These are phyloP conservation scores for Panaeolus cyanescens DNA, from an alignment of 768 basidiomycete genomes.

Conservation along the genomic window DNA sequence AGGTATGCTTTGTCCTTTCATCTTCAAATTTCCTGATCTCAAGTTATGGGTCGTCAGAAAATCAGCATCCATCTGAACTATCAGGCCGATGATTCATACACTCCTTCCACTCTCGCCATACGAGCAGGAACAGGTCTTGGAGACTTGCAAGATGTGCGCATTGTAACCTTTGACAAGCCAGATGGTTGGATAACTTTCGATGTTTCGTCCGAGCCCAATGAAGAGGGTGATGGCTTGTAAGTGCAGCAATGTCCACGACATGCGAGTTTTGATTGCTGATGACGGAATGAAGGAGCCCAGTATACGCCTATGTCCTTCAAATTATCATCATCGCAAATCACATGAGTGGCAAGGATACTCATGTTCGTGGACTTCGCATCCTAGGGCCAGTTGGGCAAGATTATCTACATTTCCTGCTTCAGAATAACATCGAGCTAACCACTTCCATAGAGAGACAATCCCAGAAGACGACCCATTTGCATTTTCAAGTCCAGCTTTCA, in stretches of 20 bases:
- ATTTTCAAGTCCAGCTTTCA: slow-evolving; percentile 65
- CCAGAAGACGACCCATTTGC: slow-evolving; percentile 72
- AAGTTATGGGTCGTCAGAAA: slow-evolving; percentile 59
- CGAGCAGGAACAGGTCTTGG: slow-evolving; percentile 90
- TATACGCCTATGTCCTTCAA: slow-evolving; percentile 89
- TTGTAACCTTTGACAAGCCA: slow-evolving; percentile 86
- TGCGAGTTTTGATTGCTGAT: not conserved
- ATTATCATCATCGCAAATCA: slow-evolving; percentile 91
- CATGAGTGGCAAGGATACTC: slow-evolving; percentile 98
- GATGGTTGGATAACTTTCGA: slow-evolving; percentile 94
- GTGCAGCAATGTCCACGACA: slow-evolving; percentile 28
- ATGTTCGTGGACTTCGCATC: slow-evolving; percentile 89
- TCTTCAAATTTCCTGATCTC: not conserved
- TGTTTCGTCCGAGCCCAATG: slow-evolving; percentile 75
- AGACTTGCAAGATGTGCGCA: slow-evolving; percentile 90
- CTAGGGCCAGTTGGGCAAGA: slow-evolving; percentile 81
- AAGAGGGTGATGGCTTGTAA: slow-evolving; percentile 80
- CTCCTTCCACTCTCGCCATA: slow-evolving; percentile 87
- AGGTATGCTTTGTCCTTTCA: slow-evolving; percentile 47
- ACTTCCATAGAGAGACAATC: slow-evolving; percentile 38
- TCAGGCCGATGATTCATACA: slow-evolving; percentile 92
- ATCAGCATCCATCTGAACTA: slow-evolving; percentile 82
- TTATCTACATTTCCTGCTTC: slow-evolving; percentile 7
- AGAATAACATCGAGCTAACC: slow-evolving; percentile 4
- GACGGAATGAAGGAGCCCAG: slow-evolving; percentile 63